Evolutionary conservation across 768 basidiomycete genomes (phyloP).

Genomic region (Pisolithus microcarpus): DNA sequence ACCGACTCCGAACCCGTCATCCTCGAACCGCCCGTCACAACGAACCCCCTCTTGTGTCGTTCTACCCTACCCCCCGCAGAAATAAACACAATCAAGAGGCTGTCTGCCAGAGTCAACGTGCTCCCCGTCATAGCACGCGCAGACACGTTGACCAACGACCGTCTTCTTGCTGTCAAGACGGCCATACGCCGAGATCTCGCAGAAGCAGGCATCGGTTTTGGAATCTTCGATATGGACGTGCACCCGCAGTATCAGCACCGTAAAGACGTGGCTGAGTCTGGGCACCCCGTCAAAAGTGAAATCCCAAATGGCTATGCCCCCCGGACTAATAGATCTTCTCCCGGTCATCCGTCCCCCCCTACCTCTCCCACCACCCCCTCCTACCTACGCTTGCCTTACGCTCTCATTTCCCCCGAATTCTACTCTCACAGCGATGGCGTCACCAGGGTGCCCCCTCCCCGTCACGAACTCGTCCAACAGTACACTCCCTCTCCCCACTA

Average conservation of each 20-base stretch:
- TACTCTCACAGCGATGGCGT: slow-evolving; percentile 84
- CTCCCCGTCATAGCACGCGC: slow-evolving; percentile 80
- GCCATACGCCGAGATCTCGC: slow-evolving; percentile 77
- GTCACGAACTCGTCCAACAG: slow-evolving; percentile 67
- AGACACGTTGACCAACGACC: slow-evolving; percentile 75
- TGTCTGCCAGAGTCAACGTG: slow-evolving; percentile 80
- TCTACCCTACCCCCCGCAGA: slow-evolving; percentile 64
- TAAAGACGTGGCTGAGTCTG: slow-evolving; percentile 38
- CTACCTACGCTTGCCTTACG: slow-evolving; percentile 69
- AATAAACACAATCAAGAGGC: slow-evolving; percentile 69
- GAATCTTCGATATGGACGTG: slow-evolving; percentile 76
- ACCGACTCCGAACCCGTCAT: slow-evolving; percentile 70
- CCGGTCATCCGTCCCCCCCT: slow-evolving; percentile 53
- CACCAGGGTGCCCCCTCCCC: slow-evolving; percentile 45
- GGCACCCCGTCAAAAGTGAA: slow-evolving; percentile 42
- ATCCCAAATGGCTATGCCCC: slow-evolving; percentile 44
- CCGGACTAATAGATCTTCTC: slow-evolving; percentile 45
- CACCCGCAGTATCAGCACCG: slow-evolving; percentile 41
- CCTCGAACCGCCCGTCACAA: slow-evolving; percentile 71
- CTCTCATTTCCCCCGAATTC: slow-evolving; percentile 74
- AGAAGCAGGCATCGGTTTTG: slow-evolving; percentile 81
- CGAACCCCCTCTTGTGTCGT: slow-evolving; percentile 60
- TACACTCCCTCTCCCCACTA: slow-evolving; percentile 57
- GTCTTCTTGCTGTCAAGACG: slow-evolving; percentile 69
- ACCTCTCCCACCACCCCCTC: slow-evolving; percentile 57